Evolutionary conservation across 768 basidiomycete species (phyloP).

Genomic region (Mycena chlorophos): DNA sequence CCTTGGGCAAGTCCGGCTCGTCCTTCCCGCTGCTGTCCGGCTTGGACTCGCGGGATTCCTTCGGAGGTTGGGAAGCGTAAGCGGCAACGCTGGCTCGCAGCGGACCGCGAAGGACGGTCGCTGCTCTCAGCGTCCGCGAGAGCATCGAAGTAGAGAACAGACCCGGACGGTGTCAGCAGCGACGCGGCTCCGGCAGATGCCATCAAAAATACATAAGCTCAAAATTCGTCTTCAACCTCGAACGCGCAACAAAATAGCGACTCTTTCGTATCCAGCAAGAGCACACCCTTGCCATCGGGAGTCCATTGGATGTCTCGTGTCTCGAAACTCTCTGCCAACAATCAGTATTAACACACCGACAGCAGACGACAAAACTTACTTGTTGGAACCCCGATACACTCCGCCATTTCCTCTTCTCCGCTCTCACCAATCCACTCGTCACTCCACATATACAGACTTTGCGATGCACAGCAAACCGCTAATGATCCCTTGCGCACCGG

Average conservation of each 20-base stretch:
- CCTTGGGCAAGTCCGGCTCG: conserved; percentile 58
- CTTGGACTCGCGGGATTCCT: conserved; percentile 29
- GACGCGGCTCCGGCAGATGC: conserved; percentile 2
- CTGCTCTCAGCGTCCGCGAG: conserved; percentile 59
- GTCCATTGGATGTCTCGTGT: conserved; percentile 74
- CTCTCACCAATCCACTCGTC: conserved; percentile 73
- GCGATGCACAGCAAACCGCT: conserved; percentile 63
- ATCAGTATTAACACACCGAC: conserved; percentile 17
- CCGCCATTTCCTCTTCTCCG: conserved; percentile 74
- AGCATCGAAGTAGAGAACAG: conserved; percentile 49
- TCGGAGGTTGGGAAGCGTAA: conserved; percentile 46
- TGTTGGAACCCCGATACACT: conserved; percentile 88
- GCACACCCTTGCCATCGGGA: conserved; percentile 81
- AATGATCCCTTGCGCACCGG: conserved; percentile 76
- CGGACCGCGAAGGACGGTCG: conserved; percentile 41
- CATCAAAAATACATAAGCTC: conserved; percentile 18
- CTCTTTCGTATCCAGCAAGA: conserved; percentile 68
- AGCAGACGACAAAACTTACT: conserved; percentile 48
- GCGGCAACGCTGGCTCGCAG: conserved; percentile 39
- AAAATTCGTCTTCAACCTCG: conserved; percentile 58
- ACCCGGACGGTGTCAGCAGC: conserved; percentile 2
- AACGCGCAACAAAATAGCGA: conserved; percentile 81
- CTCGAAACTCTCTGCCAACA: conserved; percentile 66
- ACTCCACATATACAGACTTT: conserved; percentile 76
- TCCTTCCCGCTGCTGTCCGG: too few relatives aligned